Percentiles rank a stretch among this genome's conserved stretches.
Evolutionary conservation across 2,329 filamentous ascomycete species (phyloP).

Genomic region (Coleophoma crateriformis): DNA sequence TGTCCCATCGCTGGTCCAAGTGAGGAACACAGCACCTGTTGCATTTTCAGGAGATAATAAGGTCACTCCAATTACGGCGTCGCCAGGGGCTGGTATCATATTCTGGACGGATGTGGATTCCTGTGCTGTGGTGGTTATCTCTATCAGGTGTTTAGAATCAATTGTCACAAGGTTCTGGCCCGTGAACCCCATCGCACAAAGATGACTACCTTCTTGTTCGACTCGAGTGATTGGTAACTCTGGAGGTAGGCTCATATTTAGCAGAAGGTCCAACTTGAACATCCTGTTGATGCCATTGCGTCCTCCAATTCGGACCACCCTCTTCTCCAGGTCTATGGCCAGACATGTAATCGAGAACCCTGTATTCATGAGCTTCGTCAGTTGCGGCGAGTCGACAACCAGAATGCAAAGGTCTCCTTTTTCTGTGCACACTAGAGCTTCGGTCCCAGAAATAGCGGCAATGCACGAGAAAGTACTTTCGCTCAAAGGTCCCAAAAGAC

Average conservation of each 20-base stretch:
- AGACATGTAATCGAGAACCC: conserved; percentile 50
- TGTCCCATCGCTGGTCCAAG: conserved; percentile 78
- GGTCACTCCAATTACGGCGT: conserved; percentile 68
- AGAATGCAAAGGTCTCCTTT: conserved; percentile 86
- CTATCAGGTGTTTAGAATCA: conserved; percentile 69
- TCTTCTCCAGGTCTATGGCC: conserved; percentile 27
- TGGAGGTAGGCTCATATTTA: conserved; percentile 23
- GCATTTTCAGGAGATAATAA: conserved; percentile 54
- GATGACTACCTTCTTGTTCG: conserved; percentile 27
- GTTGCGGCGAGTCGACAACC: conserved; percentile 66
- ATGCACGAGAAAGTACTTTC: conserved; percentile 83
- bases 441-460: conserved; percentile 63
- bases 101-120: conserved; percentile 33
- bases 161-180: conserved; percentile 66
- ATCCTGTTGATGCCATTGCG: conserved; percentile 37
- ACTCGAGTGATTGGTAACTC: conserved; percentile 19
- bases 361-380: conserved; percentile 60
- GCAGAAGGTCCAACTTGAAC: conserved; percentile 40
- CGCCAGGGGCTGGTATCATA: conserved; percentile 56
- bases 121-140: conserved; percentile 39
- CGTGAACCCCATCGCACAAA: conserved; percentile 66
- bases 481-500: conserved; percentile 73
- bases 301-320: conserved; percentile 30
- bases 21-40: conserved; percentile 70
- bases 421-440: conserved; percentile 81